phyloP scores from a whole-genome alignment of 306 rosid genomes.

The Trichosanthes cucumerina region DNA sequence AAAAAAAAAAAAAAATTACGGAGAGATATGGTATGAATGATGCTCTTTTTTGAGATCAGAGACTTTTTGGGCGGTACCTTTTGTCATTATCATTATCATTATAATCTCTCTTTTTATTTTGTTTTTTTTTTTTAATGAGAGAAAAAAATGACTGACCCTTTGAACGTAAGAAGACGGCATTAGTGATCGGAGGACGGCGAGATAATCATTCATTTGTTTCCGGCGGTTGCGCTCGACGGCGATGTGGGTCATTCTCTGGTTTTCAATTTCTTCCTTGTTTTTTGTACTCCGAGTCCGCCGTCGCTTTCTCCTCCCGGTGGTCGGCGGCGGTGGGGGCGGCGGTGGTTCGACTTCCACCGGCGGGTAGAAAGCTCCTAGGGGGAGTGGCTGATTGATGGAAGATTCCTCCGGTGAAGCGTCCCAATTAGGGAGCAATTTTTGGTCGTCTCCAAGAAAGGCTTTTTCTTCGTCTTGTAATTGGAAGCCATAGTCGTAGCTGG shows the following conservation, averaged over 20 bases:
- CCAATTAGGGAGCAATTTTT: neutral
- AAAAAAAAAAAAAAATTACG: neutral
- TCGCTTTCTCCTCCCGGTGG: conserved; percentile 41
- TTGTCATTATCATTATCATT: conserved; percentile 3
- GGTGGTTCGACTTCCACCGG: neutral
- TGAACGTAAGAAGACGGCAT: conserved; percentile 89
- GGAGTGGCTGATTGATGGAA: neutral
- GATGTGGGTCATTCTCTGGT: conserved; percentile 28
- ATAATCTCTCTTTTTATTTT: neutral
- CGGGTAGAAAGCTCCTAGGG: neutral
- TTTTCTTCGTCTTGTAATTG: conserved; percentile 23
- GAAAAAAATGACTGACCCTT: conserved; percentile 46
- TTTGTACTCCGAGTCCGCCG: conserved; percentile 52
- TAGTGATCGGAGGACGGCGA: conserved; percentile 58
- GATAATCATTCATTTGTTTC: conserved; percentile 85
- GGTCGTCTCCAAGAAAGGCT: neutral
- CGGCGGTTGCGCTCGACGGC: conserved; percentile 86
- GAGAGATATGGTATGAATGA: neutral
- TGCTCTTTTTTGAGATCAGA: neutral
- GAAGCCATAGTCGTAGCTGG: conserved; percentile 10
- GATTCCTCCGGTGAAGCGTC: conserved; percentile 16
- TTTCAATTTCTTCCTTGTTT: conserved; percentile 79
- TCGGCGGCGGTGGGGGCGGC: neutral
- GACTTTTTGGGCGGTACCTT: neutral
- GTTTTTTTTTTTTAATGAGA: neutral